phyloP scores from a whole-genome alignment of 129 eudicot genomes.

The Centrapalus pauciflorus region DNA sequence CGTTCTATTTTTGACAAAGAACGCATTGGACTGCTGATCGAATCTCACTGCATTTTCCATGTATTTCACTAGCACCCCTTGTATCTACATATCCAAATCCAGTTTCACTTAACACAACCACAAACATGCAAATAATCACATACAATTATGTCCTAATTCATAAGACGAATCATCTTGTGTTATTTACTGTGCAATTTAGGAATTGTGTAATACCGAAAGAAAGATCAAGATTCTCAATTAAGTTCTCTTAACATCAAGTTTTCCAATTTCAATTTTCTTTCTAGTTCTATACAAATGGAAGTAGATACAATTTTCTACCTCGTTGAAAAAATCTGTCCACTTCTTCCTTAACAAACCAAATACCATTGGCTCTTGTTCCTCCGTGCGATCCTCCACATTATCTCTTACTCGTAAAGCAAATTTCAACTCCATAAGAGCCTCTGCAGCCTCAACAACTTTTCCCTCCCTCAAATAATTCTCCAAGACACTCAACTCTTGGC shows the following conservation, averaged over 20 bases:
- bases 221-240: not conserved
- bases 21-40: conserved; percentile 36
- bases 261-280: conserved; percentile 6
- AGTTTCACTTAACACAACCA: conserved; percentile 32
- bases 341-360: conserved; percentile 56
- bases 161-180: not conserved
- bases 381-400: conserved; percentile 15
- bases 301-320: conserved; percentile 42
- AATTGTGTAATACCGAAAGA: not conserved
- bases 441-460: conserved; percentile 66
- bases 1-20: conserved; percentile 40
- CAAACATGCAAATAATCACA: conserved; percentile 6
- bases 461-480: conserved; percentile 41
- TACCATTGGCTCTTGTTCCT: conserved; percentile 53
- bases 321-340: conserved; percentile 66
- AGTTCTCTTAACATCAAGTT: not conserved
- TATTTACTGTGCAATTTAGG: not conserved
- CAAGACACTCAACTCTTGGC: conserved; percentile 32
- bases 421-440: conserved; percentile 53
- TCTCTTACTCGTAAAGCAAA: conserved; percentile 42
- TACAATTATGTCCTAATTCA: not conserved
- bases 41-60: conserved; percentile 78
- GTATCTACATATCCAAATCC: conserved; percentile 75
- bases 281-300: not conserved
- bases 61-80: conserved; percentile 59